Evolutionary conservation across 495 filamentous ascomycete genomes (phyloP).

Genomic region (Neurospora sp.): DNA sequence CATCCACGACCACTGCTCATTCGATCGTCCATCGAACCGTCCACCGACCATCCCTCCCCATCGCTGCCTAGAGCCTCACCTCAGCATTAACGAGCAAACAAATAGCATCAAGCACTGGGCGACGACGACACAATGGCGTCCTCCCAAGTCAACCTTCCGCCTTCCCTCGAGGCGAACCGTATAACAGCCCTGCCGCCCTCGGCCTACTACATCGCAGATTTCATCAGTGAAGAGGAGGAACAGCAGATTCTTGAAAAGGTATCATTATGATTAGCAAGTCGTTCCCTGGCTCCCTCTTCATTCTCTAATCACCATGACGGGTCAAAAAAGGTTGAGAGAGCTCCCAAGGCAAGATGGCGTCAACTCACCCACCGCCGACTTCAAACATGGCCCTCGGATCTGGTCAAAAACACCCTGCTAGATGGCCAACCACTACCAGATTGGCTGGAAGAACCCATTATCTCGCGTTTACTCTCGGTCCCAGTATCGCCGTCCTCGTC

Average conservation of each 20-base stretch:
- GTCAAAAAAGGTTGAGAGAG: constrained; percentile 36
- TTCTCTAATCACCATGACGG: constrained; percentile 8
- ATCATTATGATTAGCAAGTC: neutral
- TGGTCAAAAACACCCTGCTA: constrained; percentile 65
- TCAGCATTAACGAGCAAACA: neutral
- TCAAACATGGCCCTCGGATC: constrained; percentile 78
- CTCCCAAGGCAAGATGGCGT: constrained; percentile 74
- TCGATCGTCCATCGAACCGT: neutral
- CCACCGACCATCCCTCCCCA: neutral
- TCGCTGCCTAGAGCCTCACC: neutral
- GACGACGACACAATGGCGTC: neutral
- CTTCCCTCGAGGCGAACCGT: constrained; percentile 39
- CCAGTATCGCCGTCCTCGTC: constrained; percentile 17
- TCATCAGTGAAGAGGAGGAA: constrained; percentile 74
- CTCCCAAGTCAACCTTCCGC: constrained; percentile 19
- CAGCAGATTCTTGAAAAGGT: constrained; percentile 58
- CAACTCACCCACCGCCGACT: constrained; percentile 75
- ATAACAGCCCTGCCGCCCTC: constrained; percentile 51
- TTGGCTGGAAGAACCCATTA: constrained; percentile 65
- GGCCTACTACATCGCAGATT: constrained; percentile 81
- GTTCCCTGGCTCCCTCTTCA: neutral
- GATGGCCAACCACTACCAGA: constrained; percentile 55
- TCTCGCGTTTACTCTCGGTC: constrained; percentile 52
- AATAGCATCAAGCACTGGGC: neutral
- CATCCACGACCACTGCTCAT: neutral